Percentiles rank a stretch among this genome's conserved stretches.
phyloP scores from a whole-genome alignment of 257 asterid genomes.

The Phtheirospermum japonicum region DNA sequence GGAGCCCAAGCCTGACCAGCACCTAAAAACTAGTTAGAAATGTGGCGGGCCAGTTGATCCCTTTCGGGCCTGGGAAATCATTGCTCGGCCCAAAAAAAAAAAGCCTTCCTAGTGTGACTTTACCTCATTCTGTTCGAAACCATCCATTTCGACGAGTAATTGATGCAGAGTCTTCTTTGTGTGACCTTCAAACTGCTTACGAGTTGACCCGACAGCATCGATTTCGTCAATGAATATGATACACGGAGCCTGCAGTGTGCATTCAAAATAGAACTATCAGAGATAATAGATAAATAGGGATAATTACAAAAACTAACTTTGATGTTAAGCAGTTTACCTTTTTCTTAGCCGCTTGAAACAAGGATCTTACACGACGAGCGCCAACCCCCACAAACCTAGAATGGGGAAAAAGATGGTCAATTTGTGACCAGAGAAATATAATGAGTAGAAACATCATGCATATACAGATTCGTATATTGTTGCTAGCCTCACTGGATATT shows the following conservation, averaged over 20 bases:
- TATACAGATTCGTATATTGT: neutral
- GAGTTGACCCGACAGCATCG: constrained; percentile 97
- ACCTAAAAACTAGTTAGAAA: too few species aligned
- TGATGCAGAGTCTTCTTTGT: constrained; percentile 97
- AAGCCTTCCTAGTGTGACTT: neutral
- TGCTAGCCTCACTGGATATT: constrained; percentile 10
- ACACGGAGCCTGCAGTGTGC: constrained; percentile 78
- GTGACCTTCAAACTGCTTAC: constrained; percentile 99
- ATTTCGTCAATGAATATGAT: constrained; percentile 94
- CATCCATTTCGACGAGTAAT: constrained; percentile 97
- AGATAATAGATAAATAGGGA: neutral
- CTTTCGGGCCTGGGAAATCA: too few species aligned
- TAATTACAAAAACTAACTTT: neutral
- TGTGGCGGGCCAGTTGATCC: too few species aligned
- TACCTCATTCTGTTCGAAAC: constrained; percentile 99
- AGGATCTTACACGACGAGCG: constrained; percentile 95
- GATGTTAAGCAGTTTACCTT: constrained; percentile 48
- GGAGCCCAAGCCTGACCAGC: too few species aligned
- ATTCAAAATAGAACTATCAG: constrained; percentile 23
- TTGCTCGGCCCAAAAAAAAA: too few species aligned
- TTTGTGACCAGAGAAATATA: constrained; percentile 11
- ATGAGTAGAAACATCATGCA: constrained; percentile 5
- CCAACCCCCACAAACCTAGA: constrained; percentile 98
- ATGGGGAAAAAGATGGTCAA: constrained; percentile 28
- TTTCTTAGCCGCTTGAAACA: constrained; percentile 97